Percentiles rank a stretch among this genome's conserved stretches.
Conservation (phyloP, 2,329 filamentous ascomycete genomes). For the Colletotrichum limetticola region DNA sequence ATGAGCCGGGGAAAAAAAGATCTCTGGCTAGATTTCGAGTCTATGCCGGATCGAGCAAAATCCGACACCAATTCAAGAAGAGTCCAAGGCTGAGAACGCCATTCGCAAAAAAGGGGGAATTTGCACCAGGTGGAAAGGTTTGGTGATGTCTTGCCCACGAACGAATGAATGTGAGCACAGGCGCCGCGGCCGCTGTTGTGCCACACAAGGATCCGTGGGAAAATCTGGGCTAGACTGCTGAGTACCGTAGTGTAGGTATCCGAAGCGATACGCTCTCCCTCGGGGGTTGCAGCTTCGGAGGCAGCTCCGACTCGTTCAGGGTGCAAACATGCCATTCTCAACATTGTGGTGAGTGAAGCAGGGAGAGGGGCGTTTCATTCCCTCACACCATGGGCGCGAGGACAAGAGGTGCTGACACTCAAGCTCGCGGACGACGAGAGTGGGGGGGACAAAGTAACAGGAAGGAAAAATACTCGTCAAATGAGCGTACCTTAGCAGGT, state of each 20-base stretch:
- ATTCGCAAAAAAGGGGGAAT: not conserved
- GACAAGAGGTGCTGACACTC: conserved; percentile 11
- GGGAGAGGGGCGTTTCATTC: conserved; percentile 9
- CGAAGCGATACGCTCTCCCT: not conserved
- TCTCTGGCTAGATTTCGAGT: conserved; percentile 5
- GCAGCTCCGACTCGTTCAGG: conserved; percentile 29
- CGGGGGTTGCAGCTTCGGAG: conserved; percentile 19
- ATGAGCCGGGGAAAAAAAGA: not conserved
- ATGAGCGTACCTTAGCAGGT: conserved; percentile 45
- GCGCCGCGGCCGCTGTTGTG: conserved; percentile 4
- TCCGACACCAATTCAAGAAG: not conserved
- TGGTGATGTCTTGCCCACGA: conserved; percentile 9
- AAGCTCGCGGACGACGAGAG: not conserved
- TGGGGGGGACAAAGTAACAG: not conserved
- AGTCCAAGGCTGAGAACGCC: conserved; percentile 7
- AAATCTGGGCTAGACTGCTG: conserved; percentile 1
- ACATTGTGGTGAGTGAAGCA: conserved; percentile 15
- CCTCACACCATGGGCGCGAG: conserved; percentile 19
- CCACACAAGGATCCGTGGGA: conserved; percentile 8
- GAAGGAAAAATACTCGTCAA: conserved; percentile 26
- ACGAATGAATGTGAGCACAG: conserved; percentile 8
- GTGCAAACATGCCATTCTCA: conserved; percentile 30
- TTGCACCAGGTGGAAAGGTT: not conserved
- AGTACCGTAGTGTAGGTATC: too few relatives aligned
- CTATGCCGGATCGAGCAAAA: conserved; percentile 1